Percentiles rank a stretch among this genome's conserved stretches.
These are phyloP conservation scores for Suillus americanus DNA, from an alignment of 768 basidiomycete species.

Conservation along the genomic window DNA sequence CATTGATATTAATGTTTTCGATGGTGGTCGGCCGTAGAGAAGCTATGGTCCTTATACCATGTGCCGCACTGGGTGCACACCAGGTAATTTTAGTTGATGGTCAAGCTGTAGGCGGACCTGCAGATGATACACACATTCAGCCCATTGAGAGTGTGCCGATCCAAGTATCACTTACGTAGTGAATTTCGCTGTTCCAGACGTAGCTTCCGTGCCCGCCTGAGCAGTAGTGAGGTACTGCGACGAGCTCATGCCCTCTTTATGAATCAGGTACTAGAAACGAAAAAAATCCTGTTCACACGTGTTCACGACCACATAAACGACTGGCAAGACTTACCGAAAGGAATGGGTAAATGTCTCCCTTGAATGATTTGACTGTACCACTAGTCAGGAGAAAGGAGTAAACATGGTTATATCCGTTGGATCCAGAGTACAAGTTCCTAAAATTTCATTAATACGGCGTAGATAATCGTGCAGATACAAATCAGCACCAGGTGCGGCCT, in stretches of 20 bases:
- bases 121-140: background rate
- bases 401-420: slow-evolving; percentile 53
- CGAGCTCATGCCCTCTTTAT: slow-evolving; percentile 42
- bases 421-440: slow-evolving; percentile 57
- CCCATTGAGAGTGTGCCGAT: background rate
- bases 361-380: slow-evolving; percentile 46
- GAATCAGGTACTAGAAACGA: slow-evolving; percentile 46
- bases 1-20: background rate
- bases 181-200: slow-evolving; percentile 53
- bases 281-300: background rate
- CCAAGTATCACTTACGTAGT: slow-evolving; percentile 44
- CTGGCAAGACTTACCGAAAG: slow-evolving; percentile 37
- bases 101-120: slow-evolving; percentile 47
- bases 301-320: background rate
- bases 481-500: slow-evolving; percentile 48
- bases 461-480: background rate
- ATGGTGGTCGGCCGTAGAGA: background rate
- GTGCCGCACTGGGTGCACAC: background rate
- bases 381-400: slow-evolving; percentile 46
- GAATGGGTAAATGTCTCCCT: slow-evolving; percentile 53
- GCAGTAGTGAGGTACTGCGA: slow-evolving; percentile 58
- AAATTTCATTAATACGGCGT: background rate
- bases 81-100: slow-evolving; percentile 37
- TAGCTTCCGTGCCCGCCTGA: slow-evolving; percentile 66
- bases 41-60: background rate